Conservation (phyloP, 2,329 filamentous ascomycete genomes). For the Fusarium sambucinum region DNA sequence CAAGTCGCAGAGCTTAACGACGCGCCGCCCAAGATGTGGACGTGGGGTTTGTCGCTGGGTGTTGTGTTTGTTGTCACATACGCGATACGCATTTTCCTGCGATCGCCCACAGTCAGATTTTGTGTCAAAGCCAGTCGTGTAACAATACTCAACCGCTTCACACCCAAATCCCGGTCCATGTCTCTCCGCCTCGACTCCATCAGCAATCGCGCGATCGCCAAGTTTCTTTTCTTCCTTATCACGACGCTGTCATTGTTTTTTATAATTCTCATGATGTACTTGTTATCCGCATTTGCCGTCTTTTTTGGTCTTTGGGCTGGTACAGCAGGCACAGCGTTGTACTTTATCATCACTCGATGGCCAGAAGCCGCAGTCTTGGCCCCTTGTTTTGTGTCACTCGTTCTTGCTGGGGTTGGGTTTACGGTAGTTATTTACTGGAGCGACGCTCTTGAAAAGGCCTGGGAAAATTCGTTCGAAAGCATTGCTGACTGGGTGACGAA, state of each 20-base stretch:
- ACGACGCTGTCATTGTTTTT: conserved; percentile 5
- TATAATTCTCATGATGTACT: accelerated
- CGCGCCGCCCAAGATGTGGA: conserved; percentile 48
- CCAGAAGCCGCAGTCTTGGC: conserved; percentile 44
- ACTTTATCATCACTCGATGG: conserved; percentile 49
- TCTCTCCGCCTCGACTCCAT: conserved; percentile 46
- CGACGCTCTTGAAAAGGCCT: not conserved
- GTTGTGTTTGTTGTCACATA: conserved; percentile 44
- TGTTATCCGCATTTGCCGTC: conserved; percentile 4
- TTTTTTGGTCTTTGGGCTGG: conserved; percentile 41
- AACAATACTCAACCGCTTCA: conserved; percentile 48
- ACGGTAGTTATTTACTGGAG: conserved; percentile 24
- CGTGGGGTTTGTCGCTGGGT: conserved; percentile 45
- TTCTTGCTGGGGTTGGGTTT: conserved; percentile 21
- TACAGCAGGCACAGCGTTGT: conserved; percentile 35
- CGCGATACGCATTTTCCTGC: conserved; percentile 37
- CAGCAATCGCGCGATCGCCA: conserved; percentile 46
- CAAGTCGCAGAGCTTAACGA: conserved; percentile 52
- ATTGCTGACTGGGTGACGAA: not conserved
- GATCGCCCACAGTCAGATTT: conserved; percentile 43
- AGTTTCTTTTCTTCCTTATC: conserved; percentile 23
- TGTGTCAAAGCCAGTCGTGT: conserved; percentile 37
- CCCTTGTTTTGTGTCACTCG: conserved; percentile 45
- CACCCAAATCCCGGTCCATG: conserved; percentile 35
- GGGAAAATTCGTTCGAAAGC: not conserved